Conservation (phyloP, 305 asterid genomes). For the Euphrasia arctica region DNA sequence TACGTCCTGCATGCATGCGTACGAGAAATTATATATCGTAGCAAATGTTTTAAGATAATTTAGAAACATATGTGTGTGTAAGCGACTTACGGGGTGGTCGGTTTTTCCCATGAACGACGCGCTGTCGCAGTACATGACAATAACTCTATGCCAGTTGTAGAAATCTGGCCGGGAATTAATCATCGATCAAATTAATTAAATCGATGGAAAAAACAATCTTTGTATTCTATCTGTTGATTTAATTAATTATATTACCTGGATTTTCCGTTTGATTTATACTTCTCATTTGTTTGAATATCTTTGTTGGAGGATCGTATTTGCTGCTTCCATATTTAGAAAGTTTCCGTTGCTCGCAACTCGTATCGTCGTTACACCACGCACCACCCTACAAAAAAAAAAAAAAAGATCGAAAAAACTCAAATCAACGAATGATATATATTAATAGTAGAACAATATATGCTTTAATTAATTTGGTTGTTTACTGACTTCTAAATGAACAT, state of each 20-base stretch:
- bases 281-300: neutral
- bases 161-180: no score
- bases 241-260: no score
- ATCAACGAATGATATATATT: neutral
- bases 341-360: neutral
- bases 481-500: neutral
- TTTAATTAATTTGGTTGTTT: no score
- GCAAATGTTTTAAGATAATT: no score
- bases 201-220: no score
- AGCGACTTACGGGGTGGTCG: slow-evolving; percentile 42
- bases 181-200: no score
- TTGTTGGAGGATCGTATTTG: neutral
- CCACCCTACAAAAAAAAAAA: neutral
- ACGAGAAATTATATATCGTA: no score
- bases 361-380: neutral
- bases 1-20: slow-evolving; percentile 36
- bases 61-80: no score
- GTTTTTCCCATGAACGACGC: slow-evolving; percentile 53
- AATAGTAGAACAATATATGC: neutral
- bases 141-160: slow-evolving; percentile 57
- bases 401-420: neutral
- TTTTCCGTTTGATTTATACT: neutral
- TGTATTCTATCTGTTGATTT: no score
- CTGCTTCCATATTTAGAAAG: neutral
- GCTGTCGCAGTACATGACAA: slow-evolving; percentile 55